These are phyloP conservation scores for Suillus clintonianus DNA, from an alignment of 768 basidiomycete species.

Conservation along the genomic window DNA sequence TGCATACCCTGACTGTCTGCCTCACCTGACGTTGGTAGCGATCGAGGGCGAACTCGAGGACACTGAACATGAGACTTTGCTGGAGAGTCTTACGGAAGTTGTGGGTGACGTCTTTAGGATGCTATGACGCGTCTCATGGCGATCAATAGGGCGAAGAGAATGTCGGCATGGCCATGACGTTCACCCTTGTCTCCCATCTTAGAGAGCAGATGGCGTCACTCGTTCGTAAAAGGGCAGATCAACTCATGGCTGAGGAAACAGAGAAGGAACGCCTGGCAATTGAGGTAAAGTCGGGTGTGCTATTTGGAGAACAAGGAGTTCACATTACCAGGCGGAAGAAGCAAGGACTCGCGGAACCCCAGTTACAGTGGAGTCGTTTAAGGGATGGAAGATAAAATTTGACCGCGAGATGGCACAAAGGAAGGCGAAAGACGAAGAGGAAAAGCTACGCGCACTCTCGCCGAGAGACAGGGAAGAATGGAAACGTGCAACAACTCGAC, in stretches of 20 bases:
- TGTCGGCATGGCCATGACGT: conserved; percentile 97
- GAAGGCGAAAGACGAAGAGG: conserved; percentile 76
- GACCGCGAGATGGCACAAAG: conserved; percentile 63
- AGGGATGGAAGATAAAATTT: conserved; percentile 77
- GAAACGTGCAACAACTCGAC: conserved; percentile 60
- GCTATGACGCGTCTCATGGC: not conserved
- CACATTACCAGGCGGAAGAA: conserved; percentile 70
- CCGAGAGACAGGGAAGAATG: conserved; percentile 86
- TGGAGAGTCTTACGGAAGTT: conserved; percentile 57
- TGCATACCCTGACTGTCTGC: conserved; percentile 82
- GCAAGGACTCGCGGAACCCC: conserved; percentile 89
- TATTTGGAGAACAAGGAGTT: not conserved
- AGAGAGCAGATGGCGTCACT: conserved; percentile 73
- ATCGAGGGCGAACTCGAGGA: conserved; percentile 68
- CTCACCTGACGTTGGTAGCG: conserved; percentile 65
- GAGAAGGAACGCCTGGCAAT: conserved; percentile 75
- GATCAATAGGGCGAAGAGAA: conserved; percentile 73
- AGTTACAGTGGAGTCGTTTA: conserved; percentile 82
- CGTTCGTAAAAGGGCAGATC: conserved; percentile 60
- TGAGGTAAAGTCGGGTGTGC: conserved; percentile 54
- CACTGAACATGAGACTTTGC: conserved; percentile 52
- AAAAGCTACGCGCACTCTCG: conserved; percentile 65
- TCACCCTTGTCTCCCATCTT: conserved; percentile 85
- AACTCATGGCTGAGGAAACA: conserved; percentile 56
- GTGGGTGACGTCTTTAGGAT: conserved; percentile 38